Evolutionary conservation across 257 asterid genomes (phyloP).

Genomic region (Petunia axillaris): DNA sequence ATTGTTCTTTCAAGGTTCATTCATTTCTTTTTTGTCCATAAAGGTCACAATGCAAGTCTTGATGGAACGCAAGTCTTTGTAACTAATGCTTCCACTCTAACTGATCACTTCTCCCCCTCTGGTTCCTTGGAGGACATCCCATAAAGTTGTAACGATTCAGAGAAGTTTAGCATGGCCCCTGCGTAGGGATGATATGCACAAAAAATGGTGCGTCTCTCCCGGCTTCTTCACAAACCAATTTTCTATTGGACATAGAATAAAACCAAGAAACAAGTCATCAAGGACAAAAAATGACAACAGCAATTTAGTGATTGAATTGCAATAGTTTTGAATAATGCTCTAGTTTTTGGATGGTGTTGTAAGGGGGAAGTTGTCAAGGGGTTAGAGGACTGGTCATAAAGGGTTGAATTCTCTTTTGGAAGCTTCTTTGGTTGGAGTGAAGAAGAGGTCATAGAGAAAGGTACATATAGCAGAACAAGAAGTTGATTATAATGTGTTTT

Average conservation of each 20-base stretch:
- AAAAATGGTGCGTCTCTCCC: background rate
- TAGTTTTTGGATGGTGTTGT: slow-evolving; percentile 34
- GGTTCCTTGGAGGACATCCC: no score
- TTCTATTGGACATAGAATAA: background rate
- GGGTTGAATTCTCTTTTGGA: slow-evolving; percentile 77
- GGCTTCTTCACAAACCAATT: background rate
- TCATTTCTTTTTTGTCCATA: background rate
- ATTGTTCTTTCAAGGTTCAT: background rate
- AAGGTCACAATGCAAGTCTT: background rate
- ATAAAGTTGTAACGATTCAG: no score
- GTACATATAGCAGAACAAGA: slow-evolving; percentile 31
- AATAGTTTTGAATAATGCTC: no score
- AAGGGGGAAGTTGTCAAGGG: slow-evolving; percentile 66
- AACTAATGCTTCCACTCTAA: no score
- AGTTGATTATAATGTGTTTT: slow-evolving; percentile 52
- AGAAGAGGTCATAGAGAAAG: background rate
- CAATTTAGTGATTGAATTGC: no score
- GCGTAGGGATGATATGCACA: background rate
- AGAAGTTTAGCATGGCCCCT: background rate
- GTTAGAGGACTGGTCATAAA: slow-evolving; percentile 57
- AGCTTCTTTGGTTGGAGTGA: slow-evolving; percentile 64
- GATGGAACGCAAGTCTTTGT: background rate
- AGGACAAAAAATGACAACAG: background rate
- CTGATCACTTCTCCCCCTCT: no score
- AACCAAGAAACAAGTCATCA: background rate